Conservation (phyloP, 2,329 filamentous ascomycete species). For the Biscogniauxia sp. region DNA sequence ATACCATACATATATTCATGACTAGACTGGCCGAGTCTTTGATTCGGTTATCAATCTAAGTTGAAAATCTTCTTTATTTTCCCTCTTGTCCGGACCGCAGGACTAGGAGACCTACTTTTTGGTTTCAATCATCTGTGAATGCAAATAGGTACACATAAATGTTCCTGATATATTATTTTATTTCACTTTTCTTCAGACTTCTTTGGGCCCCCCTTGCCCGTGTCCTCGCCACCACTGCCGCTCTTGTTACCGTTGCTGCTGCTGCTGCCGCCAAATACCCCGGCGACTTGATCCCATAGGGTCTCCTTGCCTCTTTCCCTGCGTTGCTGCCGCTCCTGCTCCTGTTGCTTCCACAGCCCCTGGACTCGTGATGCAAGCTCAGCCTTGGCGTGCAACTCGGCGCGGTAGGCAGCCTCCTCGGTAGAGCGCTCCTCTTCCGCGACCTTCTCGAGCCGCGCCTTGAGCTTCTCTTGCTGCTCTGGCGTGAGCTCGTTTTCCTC, state of each 20-base stretch:
- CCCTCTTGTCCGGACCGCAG: too few relatives aligned
- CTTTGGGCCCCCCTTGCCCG: neutral
- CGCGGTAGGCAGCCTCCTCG: conserved; percentile 63
- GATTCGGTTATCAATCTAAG: too few relatives aligned
- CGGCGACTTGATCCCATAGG: conserved; percentile 39
- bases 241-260: conserved; percentile 13
- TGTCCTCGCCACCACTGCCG: neutral
- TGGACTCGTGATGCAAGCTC: conserved; percentile 58
- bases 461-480: conserved; percentile 50
- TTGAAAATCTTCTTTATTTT: too few relatives aligned
- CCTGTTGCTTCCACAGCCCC: conserved; percentile 54
- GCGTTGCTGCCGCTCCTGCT: conserved; percentile 51
- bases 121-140: too few relatives aligned
- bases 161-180: neutral
- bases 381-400: conserved; percentile 59
- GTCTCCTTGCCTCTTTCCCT: conserved; percentile 55
- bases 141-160: too few relatives aligned
- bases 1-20: too few relatives aligned
- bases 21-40: too few relatives aligned
- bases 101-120: too few relatives aligned
- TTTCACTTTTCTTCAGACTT: neutral
- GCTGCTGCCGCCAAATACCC: conserved; percentile 23
- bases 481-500: conserved; percentile 35
- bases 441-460: conserved; percentile 56
- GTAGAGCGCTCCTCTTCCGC: conserved; percentile 56